Evolutionary conservation across 148 eudicot species (phyloP), one percentile per base, ranked within the genome.

Genomic region (Fagopyrum esculentum): DNA sequence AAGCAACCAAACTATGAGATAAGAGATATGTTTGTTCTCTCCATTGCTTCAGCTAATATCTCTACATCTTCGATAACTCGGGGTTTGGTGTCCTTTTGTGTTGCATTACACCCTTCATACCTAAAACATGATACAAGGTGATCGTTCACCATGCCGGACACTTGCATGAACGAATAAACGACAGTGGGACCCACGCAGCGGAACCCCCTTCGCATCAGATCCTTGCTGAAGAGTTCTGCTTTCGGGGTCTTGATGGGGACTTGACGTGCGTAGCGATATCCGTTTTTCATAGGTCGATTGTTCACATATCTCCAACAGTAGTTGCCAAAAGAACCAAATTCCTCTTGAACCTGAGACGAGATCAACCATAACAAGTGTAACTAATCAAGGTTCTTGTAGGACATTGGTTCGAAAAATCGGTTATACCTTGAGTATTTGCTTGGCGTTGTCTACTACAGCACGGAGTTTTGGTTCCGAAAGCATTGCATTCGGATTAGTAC

Each of bases 141-240:
- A 78, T 88, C 92, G 30, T 90, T 90, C 9, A 82, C 84, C 78
- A 90, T 51, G 3, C 96, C 96, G 4, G 90, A 80, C 0, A 82
- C 92, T 85, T 90, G 92, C 89, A 90, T 87, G 76, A 90, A 90
- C 30, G 96, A 87, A 47, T 90, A 88, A 71, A 90, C 72, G n/a
- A 90, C 86, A 26, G 84, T 88, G n/a, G 96, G 90, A 3, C 96
- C 96, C 7, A 88, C 89, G 30, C 89, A 90, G 15, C 89, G 82
- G 56, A 88, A 90, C 16, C 96, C 96, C 77, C 96, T 84, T 69
- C 69, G 78, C 83, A 88, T 83, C 76, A 90, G 51, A 81, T 90
- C 88, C 78, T 85, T 87, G 90, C 92, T 87, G 16, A 90, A 73
- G 50, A 75, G 69, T 72, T 90, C 92, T 19, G 96, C 79, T 82